A percentile compares a stretch with the other conserved stretches of the same genome.
These are phyloP conservation scores for Rhinocladiella similis DNA, from an alignment of 2,329 filamentous ascomycete species.

Conservation along the genomic window DNA sequence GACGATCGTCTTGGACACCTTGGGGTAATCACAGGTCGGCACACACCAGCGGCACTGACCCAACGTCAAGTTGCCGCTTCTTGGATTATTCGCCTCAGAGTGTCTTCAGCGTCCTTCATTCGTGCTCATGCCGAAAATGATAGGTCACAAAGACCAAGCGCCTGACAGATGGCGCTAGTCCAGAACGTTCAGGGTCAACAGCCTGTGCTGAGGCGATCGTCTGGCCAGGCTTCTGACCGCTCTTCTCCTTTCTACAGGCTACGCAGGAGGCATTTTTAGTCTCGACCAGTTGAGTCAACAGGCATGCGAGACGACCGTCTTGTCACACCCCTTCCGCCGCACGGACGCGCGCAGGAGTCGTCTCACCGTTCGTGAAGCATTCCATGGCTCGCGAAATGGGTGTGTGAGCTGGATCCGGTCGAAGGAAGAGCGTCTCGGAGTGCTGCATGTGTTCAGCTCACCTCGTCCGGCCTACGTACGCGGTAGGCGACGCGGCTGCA, in stretches of 20 bases:
- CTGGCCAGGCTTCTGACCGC: conserved; percentile 24
- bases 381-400: neutral
- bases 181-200: neutral
- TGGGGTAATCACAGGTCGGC: too few species aligned
- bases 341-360: conserved; percentile 1
- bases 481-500: conserved; percentile 13
- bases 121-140: neutral
- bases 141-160: conserved; percentile 12
- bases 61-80: neutral
- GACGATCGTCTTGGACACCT: too few species aligned
- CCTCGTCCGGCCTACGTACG: conserved; percentile 4
- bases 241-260: conserved; percentile 10
- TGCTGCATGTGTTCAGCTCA: conserved; percentile 3
- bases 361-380: conserved; percentile 1
- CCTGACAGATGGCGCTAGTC: conserved; percentile 6
- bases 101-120: neutral
- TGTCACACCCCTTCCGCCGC: conserved; percentile 10
- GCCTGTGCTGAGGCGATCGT: conserved; percentile 14
- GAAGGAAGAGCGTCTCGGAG: neutral
- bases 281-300: conserved; percentile 9
- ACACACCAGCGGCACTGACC: neutral
- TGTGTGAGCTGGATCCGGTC: conserved; percentile 8
- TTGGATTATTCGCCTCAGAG: neutral
- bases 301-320: conserved; percentile 12
- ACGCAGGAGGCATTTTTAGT: conserved; percentile 1